phyloP scores from a whole-genome alignment of 192 early-diverging fungal species.

The Backusella liffmaniae region DNA sequence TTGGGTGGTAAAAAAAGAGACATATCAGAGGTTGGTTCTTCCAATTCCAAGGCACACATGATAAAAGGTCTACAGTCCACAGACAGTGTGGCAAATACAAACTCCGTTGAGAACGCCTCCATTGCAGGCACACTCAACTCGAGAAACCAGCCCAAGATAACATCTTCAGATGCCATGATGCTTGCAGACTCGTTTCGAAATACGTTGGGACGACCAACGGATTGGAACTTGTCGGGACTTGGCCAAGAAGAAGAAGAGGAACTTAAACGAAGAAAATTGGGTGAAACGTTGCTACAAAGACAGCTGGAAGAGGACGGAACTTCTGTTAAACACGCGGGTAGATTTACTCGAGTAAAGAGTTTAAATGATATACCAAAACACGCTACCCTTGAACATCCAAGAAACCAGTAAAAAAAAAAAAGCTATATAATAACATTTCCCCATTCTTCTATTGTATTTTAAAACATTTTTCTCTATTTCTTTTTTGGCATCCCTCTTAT shows the following conservation, averaged over 20 bases:
- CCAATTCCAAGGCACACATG: not conserved
- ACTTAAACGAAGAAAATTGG: conserved; percentile 18
- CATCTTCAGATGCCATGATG: conserved; percentile 26
- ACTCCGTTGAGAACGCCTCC: conserved; percentile 1
- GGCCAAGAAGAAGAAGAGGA: conserved; percentile 21
- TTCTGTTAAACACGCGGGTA: conserved; percentile 20
- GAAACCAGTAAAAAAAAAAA: conserved; percentile 17
- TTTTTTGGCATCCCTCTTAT: not conserved
- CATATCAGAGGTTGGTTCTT: not conserved
- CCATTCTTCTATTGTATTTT: not conserved
- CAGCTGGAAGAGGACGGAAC: conserved; percentile 33
- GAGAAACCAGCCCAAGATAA: conserved; percentile 1
- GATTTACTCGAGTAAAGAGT: conserved; percentile 8
- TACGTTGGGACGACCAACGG: conserved; percentile 20
- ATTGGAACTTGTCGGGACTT: not conserved
- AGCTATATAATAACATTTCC: not conserved
- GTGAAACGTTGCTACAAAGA: conserved; percentile 22
- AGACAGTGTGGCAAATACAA: conserved; percentile 3
- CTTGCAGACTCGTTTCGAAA: conserved; percentile 33
- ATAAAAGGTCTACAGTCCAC: conserved; percentile 2
- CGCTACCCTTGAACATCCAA: conserved; percentile 6
- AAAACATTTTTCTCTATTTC: not conserved
- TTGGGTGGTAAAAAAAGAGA: not conserved
- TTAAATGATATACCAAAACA: conserved; percentile 2
- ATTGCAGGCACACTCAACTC: conserved; percentile 8